Percentiles rank a stretch among this genome's conserved stretches.
These are phyloP conservation scores for Linnemannia elongata DNA, from an alignment of 192 early-diverging fungal genomes.

Conservation along the genomic window DNA sequence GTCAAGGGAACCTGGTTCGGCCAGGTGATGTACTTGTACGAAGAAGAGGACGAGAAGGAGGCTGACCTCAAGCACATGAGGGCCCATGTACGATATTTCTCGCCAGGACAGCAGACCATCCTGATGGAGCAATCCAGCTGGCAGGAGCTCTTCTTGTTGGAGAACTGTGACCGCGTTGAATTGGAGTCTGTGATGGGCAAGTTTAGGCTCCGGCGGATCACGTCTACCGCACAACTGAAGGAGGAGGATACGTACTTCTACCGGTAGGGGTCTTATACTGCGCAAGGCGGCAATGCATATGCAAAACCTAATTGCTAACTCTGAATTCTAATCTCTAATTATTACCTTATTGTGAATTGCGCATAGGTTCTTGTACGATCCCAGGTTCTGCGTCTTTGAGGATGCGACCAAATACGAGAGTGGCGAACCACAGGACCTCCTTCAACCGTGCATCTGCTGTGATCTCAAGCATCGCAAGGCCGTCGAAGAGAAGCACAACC, in stretches of 20 bases:
- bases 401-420: conserved; percentile 60
- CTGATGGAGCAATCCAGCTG: conserved; percentile 66
- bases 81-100: conserved; percentile 67
- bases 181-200: conserved; percentile 63
- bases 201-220: conserved; percentile 40
- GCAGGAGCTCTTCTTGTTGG: conserved; percentile 69
- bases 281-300: background rate
- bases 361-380: conserved; percentile 69
- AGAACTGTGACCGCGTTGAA: conserved; percentile 62
- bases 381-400: conserved; percentile 63
- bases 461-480: background rate
- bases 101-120: conserved; percentile 68
- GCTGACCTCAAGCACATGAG: background rate
- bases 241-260: conserved; percentile 58
- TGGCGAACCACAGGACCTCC: background rate
- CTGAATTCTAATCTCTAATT: background rate
- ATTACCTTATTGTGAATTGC: background rate
- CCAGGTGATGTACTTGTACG: conserved; percentile 59
- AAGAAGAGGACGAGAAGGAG: conserved; percentile 18
- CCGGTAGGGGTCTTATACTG: conserved; percentile 24
- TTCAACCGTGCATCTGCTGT: background rate
- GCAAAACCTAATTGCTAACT: background rate
- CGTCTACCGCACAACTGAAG: conserved; percentile 55
- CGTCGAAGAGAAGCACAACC: conserved; percentile 27
- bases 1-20: conserved; percentile 52